Percentiles rank a stretch among this genome's conserved stretches.
These are phyloP conservation scores for Boletus calvinii DNA, from an alignment of 1,284 basidiomycete species.

Conservation along the genomic window DNA sequence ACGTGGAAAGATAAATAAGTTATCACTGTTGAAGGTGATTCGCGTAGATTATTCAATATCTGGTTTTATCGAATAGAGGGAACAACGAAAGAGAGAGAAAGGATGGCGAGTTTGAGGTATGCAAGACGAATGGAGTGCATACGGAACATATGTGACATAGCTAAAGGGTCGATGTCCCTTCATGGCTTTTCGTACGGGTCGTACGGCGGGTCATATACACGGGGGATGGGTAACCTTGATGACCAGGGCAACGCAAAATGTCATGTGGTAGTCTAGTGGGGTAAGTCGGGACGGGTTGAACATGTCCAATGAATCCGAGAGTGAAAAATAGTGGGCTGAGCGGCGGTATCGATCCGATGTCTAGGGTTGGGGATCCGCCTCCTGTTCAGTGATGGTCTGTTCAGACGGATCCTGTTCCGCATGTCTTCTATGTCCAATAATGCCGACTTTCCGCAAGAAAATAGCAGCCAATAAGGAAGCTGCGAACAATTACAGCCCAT, in stretches of 20 bases:
- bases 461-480: slow-evolving; percentile 49
- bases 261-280: neutral
- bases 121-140: neutral
- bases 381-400: slow-evolving; percentile 22
- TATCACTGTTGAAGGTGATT: neutral
- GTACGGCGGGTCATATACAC: neutral
- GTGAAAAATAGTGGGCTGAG: neutral
- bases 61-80: neutral
- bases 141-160: neutral
- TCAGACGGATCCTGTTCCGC: slow-evolving; percentile 16
- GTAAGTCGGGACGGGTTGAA: neutral
- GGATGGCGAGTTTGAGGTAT: neutral
- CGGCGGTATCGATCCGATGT: neutral
- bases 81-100: neutral
- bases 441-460: slow-evolving; percentile 59
- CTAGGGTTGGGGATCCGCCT: slow-evolving; percentile 11
- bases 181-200: slow-evolving; percentile 13
- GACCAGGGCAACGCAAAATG: neutral
- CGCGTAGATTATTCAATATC: neutral
- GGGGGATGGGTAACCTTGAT: neutral
- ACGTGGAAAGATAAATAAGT: slow-evolving; percentile 2
- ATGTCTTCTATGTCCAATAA: slow-evolving; percentile 44
- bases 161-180: neutral
- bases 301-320: neutral
- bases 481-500: slow-evolving; percentile 21